A percentile compares a stretch with the other conserved stretches of the same genome.
Conservation (phyloP, 1,284 basidiomycete genomes). For the Microbotryum lychnidis-dioicae region DNA sequence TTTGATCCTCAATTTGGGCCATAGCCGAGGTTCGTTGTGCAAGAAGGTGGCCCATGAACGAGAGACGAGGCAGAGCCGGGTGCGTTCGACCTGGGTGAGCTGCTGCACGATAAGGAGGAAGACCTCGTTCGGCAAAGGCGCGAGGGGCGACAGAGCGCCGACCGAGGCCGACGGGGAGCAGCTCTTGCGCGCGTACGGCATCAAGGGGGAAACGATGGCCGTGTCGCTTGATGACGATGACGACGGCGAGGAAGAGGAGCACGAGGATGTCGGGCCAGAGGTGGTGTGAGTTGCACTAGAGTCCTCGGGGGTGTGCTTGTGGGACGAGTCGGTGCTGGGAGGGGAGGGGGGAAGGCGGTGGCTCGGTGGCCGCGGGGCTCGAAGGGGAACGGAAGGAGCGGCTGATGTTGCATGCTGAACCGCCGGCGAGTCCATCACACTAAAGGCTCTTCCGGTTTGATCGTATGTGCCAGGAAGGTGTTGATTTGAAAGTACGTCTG, state of each 20-base stretch:
- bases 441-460: no score
- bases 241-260: not conserved
- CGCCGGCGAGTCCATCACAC: no score
- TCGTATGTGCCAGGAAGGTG: no score
- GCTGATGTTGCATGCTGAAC: no score
- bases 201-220: not conserved
- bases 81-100: not conserved
- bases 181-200: not conserved
- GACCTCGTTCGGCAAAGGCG: slow-evolving; percentile 19
- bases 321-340: slow-evolving; percentile 10
- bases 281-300: no score
- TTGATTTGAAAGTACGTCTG: no score
- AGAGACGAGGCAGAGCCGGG: slow-evolving; percentile 13
- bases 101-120: slow-evolving; percentile 19
- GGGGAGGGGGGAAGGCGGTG: slow-evolving; percentile 18
- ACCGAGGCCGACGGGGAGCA: slow-evolving; percentile 2
- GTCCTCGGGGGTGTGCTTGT: not conserved
- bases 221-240: slow-evolving; percentile 12
- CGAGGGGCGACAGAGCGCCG: slow-evolving; percentile 13
- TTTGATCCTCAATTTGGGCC: slow-evolving; percentile 2
- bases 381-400: no score
- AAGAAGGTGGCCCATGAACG: slow-evolving; percentile 16
- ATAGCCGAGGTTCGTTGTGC: slow-evolving; percentile 14
- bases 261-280: slow-evolving; percentile 3
- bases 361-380: no score